A percentile compares a stretch with the other conserved stretches of the same genome.
Conservation (phyloP, 345 rosid genomes). For the Gossypium australe region DNA sequence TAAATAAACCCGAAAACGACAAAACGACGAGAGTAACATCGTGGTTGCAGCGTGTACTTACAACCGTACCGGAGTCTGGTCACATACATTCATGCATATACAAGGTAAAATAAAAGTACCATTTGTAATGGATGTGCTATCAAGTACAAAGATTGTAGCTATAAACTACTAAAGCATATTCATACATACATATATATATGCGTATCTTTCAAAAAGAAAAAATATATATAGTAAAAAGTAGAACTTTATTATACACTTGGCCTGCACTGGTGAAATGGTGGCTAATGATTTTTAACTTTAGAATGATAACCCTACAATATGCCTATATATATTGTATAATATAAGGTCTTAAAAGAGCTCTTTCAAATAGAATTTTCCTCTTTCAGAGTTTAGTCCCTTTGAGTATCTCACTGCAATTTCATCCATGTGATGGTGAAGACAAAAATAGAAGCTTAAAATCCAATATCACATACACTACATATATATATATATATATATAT, state of each 20-base stretch:
- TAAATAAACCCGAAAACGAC: background rate
- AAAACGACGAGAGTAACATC: background rate
- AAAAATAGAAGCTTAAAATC: background rate
- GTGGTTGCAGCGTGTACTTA: background rate
- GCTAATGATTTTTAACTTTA: conserved; percentile 3
- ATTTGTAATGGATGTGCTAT: background rate
- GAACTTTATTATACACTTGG: too few species aligned
- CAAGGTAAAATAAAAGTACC: background rate
- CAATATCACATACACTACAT: background rate
- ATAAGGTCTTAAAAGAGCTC: background rate
- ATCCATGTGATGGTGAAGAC: background rate
- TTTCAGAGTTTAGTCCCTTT: background rate
- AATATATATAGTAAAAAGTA: too few species aligned
- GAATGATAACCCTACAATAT: conserved; percentile 6
- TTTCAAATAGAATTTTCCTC: conserved; percentile 7
- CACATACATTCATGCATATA: background rate
- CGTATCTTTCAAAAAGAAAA: too few species aligned
- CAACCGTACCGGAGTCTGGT: background rate
- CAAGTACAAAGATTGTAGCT: background rate
- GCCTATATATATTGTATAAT: background rate
- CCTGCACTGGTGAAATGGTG: background rate
- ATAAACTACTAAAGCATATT: background rate
- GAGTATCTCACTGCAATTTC: background rate
- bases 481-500: background rate
- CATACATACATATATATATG: background rate